Evolutionary conservation across 306 rosid genomes (phyloP), one percentile per base, ranked within the genome.

Genomic region (Cicer chorassanicum): DNA sequence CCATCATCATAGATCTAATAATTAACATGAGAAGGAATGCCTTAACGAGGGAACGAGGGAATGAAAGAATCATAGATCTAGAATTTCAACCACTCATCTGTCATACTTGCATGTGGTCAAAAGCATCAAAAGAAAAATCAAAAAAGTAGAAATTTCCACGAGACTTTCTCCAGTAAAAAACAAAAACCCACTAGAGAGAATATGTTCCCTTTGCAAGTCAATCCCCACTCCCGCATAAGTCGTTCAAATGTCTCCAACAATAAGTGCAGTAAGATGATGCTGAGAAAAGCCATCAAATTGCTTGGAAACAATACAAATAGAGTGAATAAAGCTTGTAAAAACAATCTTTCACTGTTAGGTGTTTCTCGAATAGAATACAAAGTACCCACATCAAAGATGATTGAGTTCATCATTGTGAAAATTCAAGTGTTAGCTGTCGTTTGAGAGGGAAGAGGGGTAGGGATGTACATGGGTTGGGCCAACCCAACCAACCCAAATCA

Each of bases 341-440:
- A 12, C 42, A 34, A 29, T 7, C 1, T 60, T 36, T 36, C 29
- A 42, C 13, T 34, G 19, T 13, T 34, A 1, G 9, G 5, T 1
- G 10, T 60, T 60, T 60, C 66, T 13, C 43, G 34, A 34, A 34
- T 60, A 60, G 42, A 42, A 65, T 65, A 41, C 38, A 65, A 9
- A 64, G 49, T 64, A 9, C 14, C 70, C 70, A 9, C 29, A 18
- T 65, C 36, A 65, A 18, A 54, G 53, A 39, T 14, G 16, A 11
- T 16, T 16, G 70, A 65, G 56, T 24, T 46, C 43, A 11, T 12
- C 24, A 18, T 18, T 29, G 66, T 34, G 39, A 61, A 73, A 29
- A 46, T 15, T 74, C 62, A 45, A 12, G 49, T 45, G 78, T 10
- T 54, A 24, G 29, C 49, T 71, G 48, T 40, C 13, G 0, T 24